Conservation (phyloP, 176 grass and related monocot genomes). For the Chrysopogon serrulatus region DNA sequence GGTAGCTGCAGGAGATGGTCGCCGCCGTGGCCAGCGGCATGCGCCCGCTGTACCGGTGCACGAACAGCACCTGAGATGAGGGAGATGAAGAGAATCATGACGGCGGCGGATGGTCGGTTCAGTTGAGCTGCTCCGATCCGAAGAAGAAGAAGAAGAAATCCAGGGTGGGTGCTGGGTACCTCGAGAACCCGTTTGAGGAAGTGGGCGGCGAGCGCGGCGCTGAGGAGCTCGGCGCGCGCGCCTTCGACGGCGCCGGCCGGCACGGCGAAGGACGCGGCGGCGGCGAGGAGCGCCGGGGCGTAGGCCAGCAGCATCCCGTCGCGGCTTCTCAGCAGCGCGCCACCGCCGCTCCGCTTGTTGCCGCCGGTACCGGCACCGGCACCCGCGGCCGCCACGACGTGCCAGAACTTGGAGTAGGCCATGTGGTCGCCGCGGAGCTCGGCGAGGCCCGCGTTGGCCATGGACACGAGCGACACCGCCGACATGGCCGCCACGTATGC, state of each 20-base stretch:
- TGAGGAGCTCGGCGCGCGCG: conserved; percentile 28
- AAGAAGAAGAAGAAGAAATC: too few species aligned
- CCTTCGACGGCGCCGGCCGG: conserved; percentile 32
- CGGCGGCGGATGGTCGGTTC: too few species aligned
- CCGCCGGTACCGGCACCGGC: background rate
- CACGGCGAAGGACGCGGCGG: conserved; percentile 35
- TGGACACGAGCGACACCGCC: conserved; percentile 7
- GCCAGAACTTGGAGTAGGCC: conserved; percentile 81
- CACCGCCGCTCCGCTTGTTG: background rate
- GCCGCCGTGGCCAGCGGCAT: conserved; percentile 35
- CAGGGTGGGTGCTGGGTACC: too few species aligned
- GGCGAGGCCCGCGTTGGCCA: conserved; percentile 33
- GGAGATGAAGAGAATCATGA: too few species aligned
- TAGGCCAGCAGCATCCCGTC: conserved; percentile 68
- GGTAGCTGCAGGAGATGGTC: conserved; percentile 47
- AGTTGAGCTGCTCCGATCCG: too few species aligned
- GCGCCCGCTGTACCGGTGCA: conserved; percentile 57
- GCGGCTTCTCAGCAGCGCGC: conserved; percentile 22
- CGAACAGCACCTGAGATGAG: conserved; percentile 64
- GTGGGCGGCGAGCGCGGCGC: conserved; percentile 44
- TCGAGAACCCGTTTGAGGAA: conserved; percentile 80
- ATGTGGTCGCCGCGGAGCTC: conserved; percentile 54
- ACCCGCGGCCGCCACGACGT: conserved; percentile 7
- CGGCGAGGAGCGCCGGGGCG: conserved; percentile 47
- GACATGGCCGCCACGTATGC: conserved; percentile 42